These are phyloP conservation scores for Galerina marginata DNA, from an alignment of 768 basidiomycete species.

Conservation along the genomic window DNA sequence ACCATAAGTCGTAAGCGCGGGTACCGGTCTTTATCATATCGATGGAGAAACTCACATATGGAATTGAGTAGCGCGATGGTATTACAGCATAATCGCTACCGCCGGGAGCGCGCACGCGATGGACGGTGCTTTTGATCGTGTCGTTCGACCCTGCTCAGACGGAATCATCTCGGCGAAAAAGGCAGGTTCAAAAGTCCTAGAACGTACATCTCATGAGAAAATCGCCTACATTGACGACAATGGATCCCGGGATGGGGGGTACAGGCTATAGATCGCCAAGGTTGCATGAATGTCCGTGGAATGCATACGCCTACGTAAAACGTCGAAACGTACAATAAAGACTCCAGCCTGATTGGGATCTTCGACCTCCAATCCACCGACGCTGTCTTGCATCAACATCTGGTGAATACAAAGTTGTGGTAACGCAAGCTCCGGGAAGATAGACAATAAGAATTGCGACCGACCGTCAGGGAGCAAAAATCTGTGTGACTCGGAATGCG, in stretches of 20 bases:
- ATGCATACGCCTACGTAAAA: neutral
- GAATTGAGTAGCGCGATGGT: slow-evolving; percentile 64
- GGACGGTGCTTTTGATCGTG: slow-evolving; percentile 53
- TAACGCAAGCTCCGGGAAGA: neutral
- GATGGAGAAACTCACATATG: slow-evolving; percentile 48
- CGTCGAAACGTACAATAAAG: slow-evolving; percentile 38
- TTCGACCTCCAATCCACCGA: slow-evolving; percentile 68
- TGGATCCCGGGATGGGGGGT: slow-evolving; percentile 47
- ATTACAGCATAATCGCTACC: slow-evolving; percentile 38
- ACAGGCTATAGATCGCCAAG: slow-evolving; percentile 34
- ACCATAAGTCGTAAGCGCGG: neutral
- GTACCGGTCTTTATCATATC: neutral
- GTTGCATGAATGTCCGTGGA: neutral
- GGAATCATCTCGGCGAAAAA: neutral
- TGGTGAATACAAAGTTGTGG: slow-evolving; percentile 7
- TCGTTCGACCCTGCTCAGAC: slow-evolving; percentile 47
- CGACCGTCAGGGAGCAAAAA: slow-evolving; percentile 57
- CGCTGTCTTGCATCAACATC: slow-evolving; percentile 62
- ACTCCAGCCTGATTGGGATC: slow-evolving; percentile 51
- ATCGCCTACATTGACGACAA: slow-evolving; percentile 59
- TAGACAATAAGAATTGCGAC: slow-evolving; percentile 5
- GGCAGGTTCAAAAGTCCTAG: neutral
- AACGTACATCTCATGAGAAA: slow-evolving; percentile 53
- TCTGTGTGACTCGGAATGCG: slow-evolving; percentile 60
- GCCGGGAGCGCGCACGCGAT: slow-evolving; percentile 54